Base-by-base conservation (phyloP, 805 yeast genomes). In the Ogataea trehalophila region DNA sequence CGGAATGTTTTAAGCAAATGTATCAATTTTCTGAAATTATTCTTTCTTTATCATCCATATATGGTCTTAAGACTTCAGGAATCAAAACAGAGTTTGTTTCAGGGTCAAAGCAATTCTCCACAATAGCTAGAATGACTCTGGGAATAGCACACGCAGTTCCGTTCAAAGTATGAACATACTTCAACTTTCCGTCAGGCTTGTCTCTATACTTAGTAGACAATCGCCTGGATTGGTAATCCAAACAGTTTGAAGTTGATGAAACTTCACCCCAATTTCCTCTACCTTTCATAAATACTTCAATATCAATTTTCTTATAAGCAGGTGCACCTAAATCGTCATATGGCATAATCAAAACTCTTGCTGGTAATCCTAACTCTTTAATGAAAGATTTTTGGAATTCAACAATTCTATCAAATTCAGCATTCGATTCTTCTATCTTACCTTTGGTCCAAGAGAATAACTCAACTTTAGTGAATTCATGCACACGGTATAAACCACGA, bases 261-360 rank as follows among this genome's bases (percentile, higher is more conserved):
- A 94, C 74, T 63, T 94, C 99, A 4, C 99, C 99, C 88, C 95
- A 92, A 16, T 61, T 44, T 1, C 88, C 91, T 57, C 97, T 78
- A 2, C 98, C 97, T 0, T 98, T 98, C 98, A 94, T 92, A 90
- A 96, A 88, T 0, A 91, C 96, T 67, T 94, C 99, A 48, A 91
- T 87, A 58, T 94, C 99, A 62, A 82, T 88, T 63, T 94, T 94
- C 60, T 86, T 83, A 66, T 75, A 80, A 0, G 98, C 98, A 1
- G 99, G 96, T 0, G 96, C 84, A 0, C 99, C 99, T 44, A 94
- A 69, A 62, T 94, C 99, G 52, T 85, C 80, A 23, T 84, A 81
- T 0, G 97, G 97, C 90, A 94, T 89, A 51, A 86, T 80, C 26
- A 94, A 70, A 22, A 92, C 86, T 52, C 89, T 80, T 2, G 96